A percentile compares a stretch with the other conserved stretches of the same genome.
Conservation (phyloP, 2,329 filamentous ascomycete species). For the Aspergillus ochraceus region DNA sequence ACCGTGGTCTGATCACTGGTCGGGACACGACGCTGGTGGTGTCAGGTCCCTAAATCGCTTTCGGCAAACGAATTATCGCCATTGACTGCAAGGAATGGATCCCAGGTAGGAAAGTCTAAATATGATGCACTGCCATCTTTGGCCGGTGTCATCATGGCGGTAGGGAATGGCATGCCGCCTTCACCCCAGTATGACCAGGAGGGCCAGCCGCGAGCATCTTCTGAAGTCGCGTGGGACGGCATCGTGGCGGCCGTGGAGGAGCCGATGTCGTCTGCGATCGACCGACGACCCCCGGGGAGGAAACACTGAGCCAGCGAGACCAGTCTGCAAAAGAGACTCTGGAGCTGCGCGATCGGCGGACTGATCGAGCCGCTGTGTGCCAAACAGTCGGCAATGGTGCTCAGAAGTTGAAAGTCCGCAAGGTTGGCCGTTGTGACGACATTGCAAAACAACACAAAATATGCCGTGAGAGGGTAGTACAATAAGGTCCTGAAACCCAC, state of each 20-base stretch:
- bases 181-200: background rate
- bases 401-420: slow-evolving; percentile 21
- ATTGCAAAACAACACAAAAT: slow-evolving; percentile 25
- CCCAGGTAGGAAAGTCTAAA: background rate
- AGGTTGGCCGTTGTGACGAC: slow-evolving; percentile 17
- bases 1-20: background rate
- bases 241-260: background rate
- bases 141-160: background rate
- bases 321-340: slow-evolving; percentile 18
- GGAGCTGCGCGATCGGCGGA: slow-evolving; percentile 14
- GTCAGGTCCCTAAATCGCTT: background rate
- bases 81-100: background rate
- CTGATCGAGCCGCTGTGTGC: slow-evolving; percentile 15
- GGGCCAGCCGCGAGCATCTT: background rate
- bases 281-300: background rate
- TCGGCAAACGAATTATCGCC: background rate
- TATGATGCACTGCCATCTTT: background rate
- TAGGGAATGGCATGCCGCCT: background rate
- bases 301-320: slow-evolving; percentile 12
- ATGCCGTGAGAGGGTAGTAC: slow-evolving; percentile 23
- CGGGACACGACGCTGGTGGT: background rate
- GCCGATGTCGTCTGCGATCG: background rate
- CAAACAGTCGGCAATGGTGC: slow-evolving; percentile 16
- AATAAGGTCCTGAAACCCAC: slow-evolving; percentile 18
- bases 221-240: background rate